phyloP scores from a whole-genome alignment of 2,329 filamentous ascomycete genomes.

The Aspergillus ustus region DNA sequence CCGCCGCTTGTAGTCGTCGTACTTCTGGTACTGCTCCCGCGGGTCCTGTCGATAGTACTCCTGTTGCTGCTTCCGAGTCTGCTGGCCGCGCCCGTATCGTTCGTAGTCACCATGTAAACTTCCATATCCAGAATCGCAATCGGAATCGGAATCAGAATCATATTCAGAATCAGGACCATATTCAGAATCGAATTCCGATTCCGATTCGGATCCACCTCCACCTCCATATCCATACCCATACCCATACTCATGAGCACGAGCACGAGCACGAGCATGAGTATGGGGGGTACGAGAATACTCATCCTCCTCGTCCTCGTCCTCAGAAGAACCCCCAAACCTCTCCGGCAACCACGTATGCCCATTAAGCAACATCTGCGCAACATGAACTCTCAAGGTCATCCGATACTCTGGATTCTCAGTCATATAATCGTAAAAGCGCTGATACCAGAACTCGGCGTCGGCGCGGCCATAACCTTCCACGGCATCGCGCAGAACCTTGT shows the following conservation, averaged over 20 bases:
- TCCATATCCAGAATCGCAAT: too few relatives aligned
- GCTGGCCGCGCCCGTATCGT: too few relatives aligned
- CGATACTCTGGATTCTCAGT: neutral
- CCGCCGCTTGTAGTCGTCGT: neutral
- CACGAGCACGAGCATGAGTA: too few relatives aligned
- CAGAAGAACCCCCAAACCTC: neutral
- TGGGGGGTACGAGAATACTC: neutral
- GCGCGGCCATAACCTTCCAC: neutral
- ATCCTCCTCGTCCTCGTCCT: neutral
- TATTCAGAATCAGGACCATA: too few relatives aligned
- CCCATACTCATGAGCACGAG: neutral
- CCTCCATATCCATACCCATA: neutral
- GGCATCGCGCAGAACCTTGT: neutral
- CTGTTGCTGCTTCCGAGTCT: too few relatives aligned
- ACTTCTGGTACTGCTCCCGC: neutral
- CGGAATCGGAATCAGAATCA: too few relatives aligned
- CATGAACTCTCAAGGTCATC: neutral
- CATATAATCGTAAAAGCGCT: neutral
- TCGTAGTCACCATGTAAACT: too few relatives aligned
- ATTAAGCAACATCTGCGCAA: neutral
- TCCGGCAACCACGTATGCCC: neutral
- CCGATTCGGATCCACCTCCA: too few relatives aligned
- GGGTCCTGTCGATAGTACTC: too few relatives aligned
- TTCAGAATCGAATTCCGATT: too few relatives aligned
- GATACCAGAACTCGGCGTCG: neutral